Evolutionary conservation across 1,284 basidiomycete species (phyloP).

Genomic region (Vanrija sp.): DNA sequence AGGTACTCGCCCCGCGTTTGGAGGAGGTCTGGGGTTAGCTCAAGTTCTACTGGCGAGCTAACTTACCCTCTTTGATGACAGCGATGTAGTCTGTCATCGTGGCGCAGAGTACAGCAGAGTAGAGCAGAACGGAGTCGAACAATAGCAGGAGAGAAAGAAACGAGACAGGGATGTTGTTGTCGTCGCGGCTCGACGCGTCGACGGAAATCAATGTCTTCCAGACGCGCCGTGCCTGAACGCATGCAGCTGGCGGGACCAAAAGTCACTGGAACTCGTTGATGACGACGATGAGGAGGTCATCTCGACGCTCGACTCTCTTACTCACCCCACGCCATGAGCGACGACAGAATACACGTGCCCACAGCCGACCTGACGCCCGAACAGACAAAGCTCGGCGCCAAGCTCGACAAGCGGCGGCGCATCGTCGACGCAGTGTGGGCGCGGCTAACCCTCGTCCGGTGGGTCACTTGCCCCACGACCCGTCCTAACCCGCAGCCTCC

Average conservation of each 20-base stretch:
- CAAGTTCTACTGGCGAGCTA: no score
- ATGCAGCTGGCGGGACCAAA: neutral
- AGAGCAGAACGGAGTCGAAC: neutral
- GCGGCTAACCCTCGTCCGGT: slow-evolving; percentile 6
- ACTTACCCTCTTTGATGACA: slow-evolving; percentile 24
- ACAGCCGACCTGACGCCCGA: slow-evolving; percentile 3
- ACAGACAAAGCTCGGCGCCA: slow-evolving; percentile 6
- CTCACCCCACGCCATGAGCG: no score
- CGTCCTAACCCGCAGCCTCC: slow-evolving; percentile 3
- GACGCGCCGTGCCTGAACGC: neutral
- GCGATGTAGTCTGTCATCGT: slow-evolving; percentile 28
- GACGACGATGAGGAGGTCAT: neutral
- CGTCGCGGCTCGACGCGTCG: slow-evolving; percentile 4
- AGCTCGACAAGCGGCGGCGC: slow-evolving; percentile 6
- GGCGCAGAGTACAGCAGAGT: neutral
- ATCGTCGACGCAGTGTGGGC: slow-evolving; percentile 2
- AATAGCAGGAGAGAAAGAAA: neutral
- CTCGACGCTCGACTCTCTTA: neutral
- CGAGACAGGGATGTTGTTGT: neutral
- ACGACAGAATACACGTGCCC: no score
- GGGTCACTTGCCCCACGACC: neutral
- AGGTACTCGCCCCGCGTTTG: slow-evolving; percentile 29
- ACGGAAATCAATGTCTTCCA: neutral
- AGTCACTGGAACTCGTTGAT: neutral
- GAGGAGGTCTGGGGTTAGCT: slow-evolving; percentile 31